phyloP scores from a whole-genome alignment of 1,139 yeast genomes.

The Suhomyces terraborum region DNA sequence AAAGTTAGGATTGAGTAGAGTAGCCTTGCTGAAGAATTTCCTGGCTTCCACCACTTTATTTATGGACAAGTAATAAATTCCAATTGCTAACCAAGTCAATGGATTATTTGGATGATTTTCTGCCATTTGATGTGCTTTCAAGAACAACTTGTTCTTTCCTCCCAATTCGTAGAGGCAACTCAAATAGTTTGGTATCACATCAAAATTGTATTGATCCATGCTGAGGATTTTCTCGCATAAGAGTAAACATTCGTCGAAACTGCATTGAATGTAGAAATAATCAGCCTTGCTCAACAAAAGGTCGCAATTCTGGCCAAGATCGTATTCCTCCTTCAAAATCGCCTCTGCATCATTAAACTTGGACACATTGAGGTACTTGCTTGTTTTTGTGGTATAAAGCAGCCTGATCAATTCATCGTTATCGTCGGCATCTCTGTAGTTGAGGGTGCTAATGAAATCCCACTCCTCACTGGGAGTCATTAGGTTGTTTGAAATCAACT shows the following conservation, averaged over 20 bases:
- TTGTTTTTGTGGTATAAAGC: conserved; percentile 73
- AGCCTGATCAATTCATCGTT: conserved; percentile 77
- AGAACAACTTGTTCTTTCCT: conserved; percentile 76
- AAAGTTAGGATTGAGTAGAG: conserved; percentile 83
- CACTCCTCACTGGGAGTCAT: conserved; percentile 87
- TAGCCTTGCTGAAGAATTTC: conserved; percentile 84
- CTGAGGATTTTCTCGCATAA: conserved; percentile 68
- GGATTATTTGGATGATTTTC: conserved; percentile 82
- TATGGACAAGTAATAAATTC: conserved; percentile 80
- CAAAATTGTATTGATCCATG: conserved; percentile 69
- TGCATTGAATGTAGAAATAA: conserved; percentile 71
- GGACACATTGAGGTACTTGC: conserved; percentile 66
- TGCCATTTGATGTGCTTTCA: conserved; percentile 83
- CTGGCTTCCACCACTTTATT: conserved; percentile 81
- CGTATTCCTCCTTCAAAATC: conserved; percentile 69
- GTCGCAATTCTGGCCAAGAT: conserved; percentile 68
- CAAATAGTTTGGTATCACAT: conserved; percentile 76
- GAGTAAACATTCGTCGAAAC: conserved; percentile 72
- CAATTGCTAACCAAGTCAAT: conserved; percentile 91
- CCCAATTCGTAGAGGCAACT: conserved; percentile 87
- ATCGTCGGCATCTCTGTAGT: conserved; percentile 76
- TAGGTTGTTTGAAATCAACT: conserved; percentile 69
- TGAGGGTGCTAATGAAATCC: conserved; percentile 68
- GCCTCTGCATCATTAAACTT: conserved; percentile 67
- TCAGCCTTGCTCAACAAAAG: conserved; percentile 73